Base-by-base conservation (phyloP, 306 rosid genomes). In the Ammopiptanthus mongolicus region DNA sequence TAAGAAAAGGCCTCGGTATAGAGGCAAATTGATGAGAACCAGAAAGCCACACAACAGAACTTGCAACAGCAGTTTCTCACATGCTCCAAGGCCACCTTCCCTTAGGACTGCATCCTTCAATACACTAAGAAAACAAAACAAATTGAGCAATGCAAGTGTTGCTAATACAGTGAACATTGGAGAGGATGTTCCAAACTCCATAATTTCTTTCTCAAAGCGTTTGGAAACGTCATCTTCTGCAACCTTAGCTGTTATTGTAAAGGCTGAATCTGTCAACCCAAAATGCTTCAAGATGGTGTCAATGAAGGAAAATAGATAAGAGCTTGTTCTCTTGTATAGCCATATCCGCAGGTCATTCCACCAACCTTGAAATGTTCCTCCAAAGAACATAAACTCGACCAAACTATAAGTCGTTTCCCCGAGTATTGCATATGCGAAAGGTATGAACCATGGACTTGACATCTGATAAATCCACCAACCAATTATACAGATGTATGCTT, bases 111-210 rank as follows among this genome's bases (percentile, higher is more conserved):
- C 50, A n/a, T 79, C 59, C 63, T 79, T 86, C n/a, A 80, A 68
- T 37, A 79, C 66, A 47, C 84, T 85, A 14, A 82, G 71, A 68
- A 91, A 85, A 83, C 95, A 91, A 33, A 64, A 82, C 58, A 91
- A 50, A 75, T 95, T 90, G 63, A 90, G 63, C 80, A 90, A 1
- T 15, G 96, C 90, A 12, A 86, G 75, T 37, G 96, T 86, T 76
- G 96, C 65, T 19, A 95, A 39, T 14, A 86, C 5, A 8, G 87
- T 83, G 78, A 91, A 74, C 88, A 90, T 83, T 10, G 96, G 90
- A 11, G 97, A 84, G n/a, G 97, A 83, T 39, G 67, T 21, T 85
- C 96, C 97, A 60, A 95, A 91, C 76, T 95, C 98, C 91, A 91
- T 91, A 0, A 88, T 73, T 58, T 95, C 97, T 22, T 88, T 85